Evolutionary conservation across 2,329 filamentous ascomycete species (phyloP), one percentile per base, ranked within the genome.

Genomic region (Aspergillus novofumigatus): DNA sequence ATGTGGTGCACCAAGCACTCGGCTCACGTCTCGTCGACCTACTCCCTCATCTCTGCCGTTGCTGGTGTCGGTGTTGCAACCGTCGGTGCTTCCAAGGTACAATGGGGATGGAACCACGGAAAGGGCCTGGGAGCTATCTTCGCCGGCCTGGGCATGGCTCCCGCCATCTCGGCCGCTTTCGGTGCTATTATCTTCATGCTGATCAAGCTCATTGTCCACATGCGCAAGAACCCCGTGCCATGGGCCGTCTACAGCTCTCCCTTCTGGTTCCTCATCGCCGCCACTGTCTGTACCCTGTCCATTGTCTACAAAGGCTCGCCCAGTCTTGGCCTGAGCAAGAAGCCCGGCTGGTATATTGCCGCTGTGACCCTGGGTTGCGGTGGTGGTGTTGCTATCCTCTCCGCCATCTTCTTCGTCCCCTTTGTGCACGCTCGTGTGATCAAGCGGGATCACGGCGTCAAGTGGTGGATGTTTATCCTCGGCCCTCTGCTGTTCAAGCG

Each of bases 271-370:
- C 83, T 91, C 55, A 83, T 92, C 58, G 87, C 89, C 55, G 87
- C 81, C 55, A 90, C 87, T 57, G 76, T 92, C 67, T 90, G 88
- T 76, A 89, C 88, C 0, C 80, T 92, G 4, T 90, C 87, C 47
- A 86, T 92, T 65, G 88, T 92, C 64, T 91, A 90, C 82, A 91
- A 92, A 81, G 89, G 89, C 32, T 90, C 88, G 9, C 88, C 89
- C 25, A 86, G 79, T 58, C 81, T 90, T 29, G 81, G 81, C 23
- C 77, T 90, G 28, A 79, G 77, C 77, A 83, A 87, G 58, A 72
- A 72, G 65, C 86, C 88, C 1, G 72, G 74, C 8, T 86, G 83
- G 81, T 91, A 84, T 68, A 83, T 91, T 59, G 86, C 81, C 10
- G 75, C 82, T 14, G 87, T 91, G 59, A 86, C 85, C 20, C 67